These are phyloP conservation scores for Syzygium oleosum DNA, from an alignment of 345 rosid genomes.

Conservation along the genomic window DNA sequence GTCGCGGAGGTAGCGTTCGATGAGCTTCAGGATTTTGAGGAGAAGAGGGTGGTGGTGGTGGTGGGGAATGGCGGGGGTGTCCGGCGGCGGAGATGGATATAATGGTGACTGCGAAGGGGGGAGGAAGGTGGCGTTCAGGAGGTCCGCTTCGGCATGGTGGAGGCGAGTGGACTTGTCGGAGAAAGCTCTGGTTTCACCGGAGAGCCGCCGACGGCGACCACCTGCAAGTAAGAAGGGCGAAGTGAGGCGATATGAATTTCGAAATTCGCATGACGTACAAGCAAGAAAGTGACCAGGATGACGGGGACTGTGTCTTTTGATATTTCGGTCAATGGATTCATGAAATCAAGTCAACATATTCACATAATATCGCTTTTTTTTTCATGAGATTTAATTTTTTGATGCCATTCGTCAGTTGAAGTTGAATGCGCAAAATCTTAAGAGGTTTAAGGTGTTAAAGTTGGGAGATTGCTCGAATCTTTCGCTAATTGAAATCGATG, in stretches of 20 bases:
- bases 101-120: neutral
- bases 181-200: constrained; percentile 34
- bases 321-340: neutral
- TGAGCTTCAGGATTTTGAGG: neutral
- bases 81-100: neutral
- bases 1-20: no score
- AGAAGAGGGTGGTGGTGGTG: neutral
- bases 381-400: constrained; percentile 22
- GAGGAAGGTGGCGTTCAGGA: constrained; percentile 10
- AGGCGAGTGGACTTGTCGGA: constrained; percentile 10
- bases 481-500: neutral
- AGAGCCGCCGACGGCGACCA: constrained; percentile 6
- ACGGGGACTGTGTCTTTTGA: neutral
- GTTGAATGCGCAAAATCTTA: neutral
- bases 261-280: neutral
- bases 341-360: neutral
- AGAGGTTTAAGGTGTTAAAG: neutral
- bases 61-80: constrained; percentile 1
- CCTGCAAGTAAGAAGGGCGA: neutral
- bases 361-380: neutral
- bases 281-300: neutral
- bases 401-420: neutral
- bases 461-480: neutral
- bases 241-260: neutral
- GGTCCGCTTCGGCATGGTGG: constrained; percentile 15